Percentiles rank a stretch among this genome's conserved stretches.
Evolutionary conservation across 148 eudicot genomes (phyloP).

Genomic region (Selenicereus undatus): DNA sequence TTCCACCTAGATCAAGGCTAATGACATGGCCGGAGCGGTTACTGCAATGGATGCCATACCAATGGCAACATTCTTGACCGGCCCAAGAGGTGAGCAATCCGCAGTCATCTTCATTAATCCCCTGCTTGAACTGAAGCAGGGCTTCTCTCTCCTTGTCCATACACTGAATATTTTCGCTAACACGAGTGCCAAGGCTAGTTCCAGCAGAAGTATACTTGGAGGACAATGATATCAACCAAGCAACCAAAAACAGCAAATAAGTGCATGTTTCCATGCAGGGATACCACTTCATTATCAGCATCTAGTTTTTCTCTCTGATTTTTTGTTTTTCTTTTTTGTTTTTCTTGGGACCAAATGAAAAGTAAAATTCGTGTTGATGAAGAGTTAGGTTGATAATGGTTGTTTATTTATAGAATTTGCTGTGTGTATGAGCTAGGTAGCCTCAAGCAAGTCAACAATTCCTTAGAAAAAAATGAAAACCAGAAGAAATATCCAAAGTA

Average conservation of each 20-base stretch:
- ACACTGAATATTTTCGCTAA: neutral
- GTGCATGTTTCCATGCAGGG: neutral
- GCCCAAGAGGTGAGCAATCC: constrained; percentile 16
- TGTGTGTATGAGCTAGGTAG: neutral
- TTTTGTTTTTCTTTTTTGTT: no score
- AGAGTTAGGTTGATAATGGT: neutral
- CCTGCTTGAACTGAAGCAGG: constrained; percentile 18
- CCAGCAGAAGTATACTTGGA: neutral
- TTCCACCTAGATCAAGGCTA: neutral
- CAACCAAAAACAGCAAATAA: neutral
- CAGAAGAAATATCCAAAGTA: no score
- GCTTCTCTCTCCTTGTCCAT: constrained; percentile 9
- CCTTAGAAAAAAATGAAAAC: no score
- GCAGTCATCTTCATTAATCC: neutral
- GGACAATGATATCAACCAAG: neutral
- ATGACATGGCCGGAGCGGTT: constrained; percentile 12
- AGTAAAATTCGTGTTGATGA: neutral
- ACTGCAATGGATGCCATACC: constrained; percentile 17
- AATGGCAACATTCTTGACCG: neutral
- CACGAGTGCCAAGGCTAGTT: no score
- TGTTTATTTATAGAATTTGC: neutral
- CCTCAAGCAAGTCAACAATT: no score
- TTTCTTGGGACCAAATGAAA: neutral
- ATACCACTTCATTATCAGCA: neutral
- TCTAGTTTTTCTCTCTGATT: neutral